Evolutionary conservation across 2,329 filamentous ascomycete genomes (phyloP).

Genomic region (Eurotiales sp.): DNA sequence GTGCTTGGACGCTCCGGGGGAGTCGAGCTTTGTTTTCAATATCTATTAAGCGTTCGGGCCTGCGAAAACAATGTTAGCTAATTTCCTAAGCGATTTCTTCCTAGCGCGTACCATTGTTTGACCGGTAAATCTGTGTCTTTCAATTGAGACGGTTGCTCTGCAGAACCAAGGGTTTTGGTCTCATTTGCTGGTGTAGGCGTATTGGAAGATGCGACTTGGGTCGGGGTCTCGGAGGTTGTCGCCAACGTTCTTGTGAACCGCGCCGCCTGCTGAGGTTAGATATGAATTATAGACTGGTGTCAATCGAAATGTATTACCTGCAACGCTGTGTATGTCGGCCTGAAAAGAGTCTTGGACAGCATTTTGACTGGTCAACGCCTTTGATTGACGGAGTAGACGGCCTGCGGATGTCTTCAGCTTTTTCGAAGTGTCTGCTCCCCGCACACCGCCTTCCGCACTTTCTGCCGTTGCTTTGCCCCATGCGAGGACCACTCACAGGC

Average conservation of each 20-base stretch:
- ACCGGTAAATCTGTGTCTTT: slow-evolving; percentile 1
- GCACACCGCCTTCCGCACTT: slow-evolving; percentile 11
- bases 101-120: slow-evolving; percentile 10
- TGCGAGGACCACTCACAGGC: slow-evolving; percentile 5
- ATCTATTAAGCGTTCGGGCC: slow-evolving; percentile 35
- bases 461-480: not conserved
- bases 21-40: slow-evolving; percentile 50
- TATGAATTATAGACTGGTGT: not conserved
- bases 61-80: slow-evolving; percentile 17
- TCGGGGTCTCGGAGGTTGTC: slow-evolving; percentile 6
- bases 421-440: slow-evolving; percentile 3
- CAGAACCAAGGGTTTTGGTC: not conserved
- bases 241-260: slow-evolving; percentile 11
- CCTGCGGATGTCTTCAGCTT: not conserved
- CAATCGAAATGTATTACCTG: not conserved
- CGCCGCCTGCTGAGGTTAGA: slow-evolving; percentile 9
- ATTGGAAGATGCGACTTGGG: not conserved
- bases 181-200: not conserved
- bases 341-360: slow-evolving; percentile 7
- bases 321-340: slow-evolving; percentile 1
- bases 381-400: not conserved
- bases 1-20: slow-evolving; percentile 76
- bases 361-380: slow-evolving; percentile 12
- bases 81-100: not conserved
- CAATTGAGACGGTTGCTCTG: not conserved